Evolutionary conservation across 2,329 filamentous ascomycete genomes (phyloP).

Genomic region (Penicillium sp.): DNA sequence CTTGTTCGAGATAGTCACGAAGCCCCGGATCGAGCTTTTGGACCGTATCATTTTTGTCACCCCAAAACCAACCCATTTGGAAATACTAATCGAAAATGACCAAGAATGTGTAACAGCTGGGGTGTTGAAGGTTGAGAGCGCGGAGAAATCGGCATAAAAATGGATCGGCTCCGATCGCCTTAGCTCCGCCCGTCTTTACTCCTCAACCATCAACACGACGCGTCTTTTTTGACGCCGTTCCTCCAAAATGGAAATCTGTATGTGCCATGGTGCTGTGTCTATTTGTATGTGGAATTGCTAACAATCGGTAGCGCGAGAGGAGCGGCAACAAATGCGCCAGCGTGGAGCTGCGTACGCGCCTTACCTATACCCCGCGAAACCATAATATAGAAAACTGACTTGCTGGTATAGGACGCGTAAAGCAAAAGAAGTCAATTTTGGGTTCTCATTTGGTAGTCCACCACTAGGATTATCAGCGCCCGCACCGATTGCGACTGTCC

Average conservation of each 20-base stretch:
- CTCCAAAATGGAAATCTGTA: slow-evolving; percentile 42
- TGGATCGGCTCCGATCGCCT: slow-evolving; percentile 23
- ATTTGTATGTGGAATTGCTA: slow-evolving; percentile 4
- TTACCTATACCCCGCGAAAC: slow-evolving; percentile 25
- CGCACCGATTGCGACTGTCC: slow-evolving; percentile 21
- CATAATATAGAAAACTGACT: slow-evolving; percentile 23
- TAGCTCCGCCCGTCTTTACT: slow-evolving; percentile 17
- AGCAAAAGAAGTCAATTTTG: slow-evolving; percentile 50
- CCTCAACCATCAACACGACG: slow-evolving; percentile 30
- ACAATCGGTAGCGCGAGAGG: slow-evolving; percentile 47
- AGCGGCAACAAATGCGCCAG: slow-evolving; percentile 57
- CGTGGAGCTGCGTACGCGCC: slow-evolving; percentile 55
- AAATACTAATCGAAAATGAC: neutral
- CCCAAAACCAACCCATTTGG: slow-evolving; percentile 65
- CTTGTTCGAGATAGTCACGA: slow-evolving; percentile 78
- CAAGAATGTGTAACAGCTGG: neutral
- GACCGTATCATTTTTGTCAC: slow-evolving; percentile 60
- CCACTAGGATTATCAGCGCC: slow-evolving; percentile 24
- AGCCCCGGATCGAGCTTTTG: slow-evolving; percentile 77
- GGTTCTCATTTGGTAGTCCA: slow-evolving; percentile 47
- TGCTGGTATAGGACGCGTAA: slow-evolving; percentile 43
- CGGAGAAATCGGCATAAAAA: slow-evolving; percentile 29
- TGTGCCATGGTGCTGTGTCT: slow-evolving; percentile 7
- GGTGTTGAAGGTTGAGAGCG: slow-evolving; percentile 3
- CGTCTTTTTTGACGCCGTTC: slow-evolving; percentile 35